These are phyloP conservation scores for Eucalyptus camaldulensis DNA, from an alignment of 345 rosid species.

Conservation along the genomic window DNA sequence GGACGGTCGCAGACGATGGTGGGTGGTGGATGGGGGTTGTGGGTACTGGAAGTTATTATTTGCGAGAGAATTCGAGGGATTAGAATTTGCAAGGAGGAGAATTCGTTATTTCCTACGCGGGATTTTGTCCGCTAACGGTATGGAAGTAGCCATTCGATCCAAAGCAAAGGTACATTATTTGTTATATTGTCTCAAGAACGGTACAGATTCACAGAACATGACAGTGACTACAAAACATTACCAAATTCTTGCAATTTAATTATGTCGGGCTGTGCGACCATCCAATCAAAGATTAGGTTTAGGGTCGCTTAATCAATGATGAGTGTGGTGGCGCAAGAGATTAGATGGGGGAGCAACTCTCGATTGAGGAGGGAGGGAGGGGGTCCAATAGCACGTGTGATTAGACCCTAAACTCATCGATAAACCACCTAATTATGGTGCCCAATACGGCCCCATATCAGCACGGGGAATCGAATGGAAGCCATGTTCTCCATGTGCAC, in stretches of 20 bases:
- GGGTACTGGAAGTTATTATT: neutral
- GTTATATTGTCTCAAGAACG: neutral
- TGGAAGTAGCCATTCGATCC: neutral
- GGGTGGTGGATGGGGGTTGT: neutral
- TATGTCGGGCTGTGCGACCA: neutral
- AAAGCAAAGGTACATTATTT: neutral
- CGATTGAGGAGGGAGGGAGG: neutral
- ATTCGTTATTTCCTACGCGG: neutral
- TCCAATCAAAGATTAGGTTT: neutral
- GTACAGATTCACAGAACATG: neutral
- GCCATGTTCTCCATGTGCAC: slow-evolving; percentile 16
- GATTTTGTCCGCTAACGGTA: neutral
- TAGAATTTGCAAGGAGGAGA: neutral
- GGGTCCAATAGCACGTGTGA: neutral
- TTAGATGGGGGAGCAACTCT: neutral
- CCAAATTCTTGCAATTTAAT: neutral
- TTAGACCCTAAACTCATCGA: neutral
- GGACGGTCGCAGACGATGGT: neutral
- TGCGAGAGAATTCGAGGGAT: neutral
- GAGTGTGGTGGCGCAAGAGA: neutral
- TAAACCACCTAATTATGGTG: neutral
- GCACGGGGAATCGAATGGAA: neutral
- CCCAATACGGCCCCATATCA: neutral
- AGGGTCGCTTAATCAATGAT: neutral
- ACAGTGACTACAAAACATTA: neutral